Evolutionary conservation across 176 grass and related monocot species (phyloP).

Genomic region (Pharus latifolius): DNA sequence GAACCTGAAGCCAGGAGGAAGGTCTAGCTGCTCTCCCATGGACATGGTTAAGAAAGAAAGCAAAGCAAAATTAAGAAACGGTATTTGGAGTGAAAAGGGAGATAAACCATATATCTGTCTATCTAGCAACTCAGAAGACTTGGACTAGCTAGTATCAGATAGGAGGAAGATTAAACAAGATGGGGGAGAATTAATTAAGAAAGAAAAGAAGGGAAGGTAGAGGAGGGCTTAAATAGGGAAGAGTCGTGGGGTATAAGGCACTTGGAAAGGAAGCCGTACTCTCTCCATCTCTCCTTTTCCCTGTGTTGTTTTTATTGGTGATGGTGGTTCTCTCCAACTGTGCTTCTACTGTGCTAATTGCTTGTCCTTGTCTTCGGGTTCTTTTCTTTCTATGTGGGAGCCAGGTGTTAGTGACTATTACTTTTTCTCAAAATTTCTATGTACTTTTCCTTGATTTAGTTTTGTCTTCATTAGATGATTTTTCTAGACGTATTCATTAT

Average conservation of each 20-base stretch:
- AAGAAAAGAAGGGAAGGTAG: neutral
- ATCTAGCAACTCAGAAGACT: too few species aligned
- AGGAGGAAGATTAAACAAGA: too few species aligned
- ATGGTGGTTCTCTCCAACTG: neutral
- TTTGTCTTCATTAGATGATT: neutral
- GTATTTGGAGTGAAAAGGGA: too few species aligned
- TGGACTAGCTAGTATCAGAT: too few species aligned
- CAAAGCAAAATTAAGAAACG: too few species aligned
- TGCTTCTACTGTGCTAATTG: neutral
- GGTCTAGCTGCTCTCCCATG: too few species aligned
- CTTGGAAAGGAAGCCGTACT: neutral
- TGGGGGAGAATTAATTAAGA: too few species aligned
- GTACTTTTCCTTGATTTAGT: neutral
- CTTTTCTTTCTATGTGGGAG: too few species aligned
- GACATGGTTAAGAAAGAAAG: too few species aligned
- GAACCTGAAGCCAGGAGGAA: constrained; percentile 57
- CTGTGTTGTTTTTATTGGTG: neutral
- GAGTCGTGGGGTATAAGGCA: neutral
- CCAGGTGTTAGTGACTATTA: too few species aligned
- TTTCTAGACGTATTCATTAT: neutral
- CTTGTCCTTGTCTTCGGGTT: neutral
- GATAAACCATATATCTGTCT: too few species aligned
- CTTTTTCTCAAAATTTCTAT: too few species aligned
- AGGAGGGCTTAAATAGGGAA: neutral
- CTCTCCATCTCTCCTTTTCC: neutral